Base-by-base conservation (phyloP, 2,329 filamentous ascomycete species). In the Elsinoe perseae region DNA sequence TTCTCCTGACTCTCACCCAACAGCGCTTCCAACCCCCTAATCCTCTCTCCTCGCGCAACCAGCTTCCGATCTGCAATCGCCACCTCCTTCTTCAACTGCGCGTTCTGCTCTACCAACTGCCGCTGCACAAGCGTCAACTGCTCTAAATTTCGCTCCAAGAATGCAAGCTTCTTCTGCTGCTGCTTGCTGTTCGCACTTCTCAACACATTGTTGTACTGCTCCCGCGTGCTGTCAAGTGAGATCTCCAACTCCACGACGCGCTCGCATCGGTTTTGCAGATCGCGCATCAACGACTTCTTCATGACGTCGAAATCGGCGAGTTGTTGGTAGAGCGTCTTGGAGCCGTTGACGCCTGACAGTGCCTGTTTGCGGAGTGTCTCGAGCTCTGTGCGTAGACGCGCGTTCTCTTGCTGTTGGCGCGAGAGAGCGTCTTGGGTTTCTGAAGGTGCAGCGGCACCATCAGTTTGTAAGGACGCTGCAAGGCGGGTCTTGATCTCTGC, bases 101-200 rank as follows among this genome's bases (percentile, higher is more conserved):
- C 89, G 74, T 98, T 98, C 73, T 98, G 93, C 76, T 98, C 93
- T 28, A 98, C 93, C 10, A 98, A 84, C 74, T 98, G 93, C 56
- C 93, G 84, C 74, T 98, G 93, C 55, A 98, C 93, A 68, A 95
- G 89, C 2, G 93, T 98, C 56, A 98, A 80, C 73, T 98, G 93
- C 75, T 98, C 93, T 38, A 98, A 83, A 70, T 98, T 98, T 68
- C 93, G 86, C 77, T 98, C 93, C 52, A 98, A 76, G 80, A 98
- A 98, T 14, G 93, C 95, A 88, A 98, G 97, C 82, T 98, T 98
- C 86, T 98, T 98, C 75, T 98, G 93, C 76, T 98, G 93, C 21
- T 93, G 92, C 58, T 93, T 87, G 78, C 95, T 97, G 78, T 98
- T 98, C 63, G 89, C 95, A 50, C 89, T 93, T 57, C 92, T 86